Base-by-base conservation (phyloP, 768 basidiomycete species). In the Russula emetica region DNA sequence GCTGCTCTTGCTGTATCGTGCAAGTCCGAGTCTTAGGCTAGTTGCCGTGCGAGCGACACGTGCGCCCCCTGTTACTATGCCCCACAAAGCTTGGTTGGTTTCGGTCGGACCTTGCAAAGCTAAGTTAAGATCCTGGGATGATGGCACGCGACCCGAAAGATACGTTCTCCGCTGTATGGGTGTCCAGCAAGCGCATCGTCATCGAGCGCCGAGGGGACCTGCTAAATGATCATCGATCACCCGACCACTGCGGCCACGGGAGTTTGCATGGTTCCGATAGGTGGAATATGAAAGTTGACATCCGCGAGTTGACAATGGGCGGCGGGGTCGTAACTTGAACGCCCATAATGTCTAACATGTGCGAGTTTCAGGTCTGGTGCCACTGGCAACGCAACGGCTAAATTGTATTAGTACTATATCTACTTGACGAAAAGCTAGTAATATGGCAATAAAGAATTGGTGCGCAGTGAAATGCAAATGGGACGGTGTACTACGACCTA, bases 101-200 rank as follows among this genome's bases (percentile, higher is more conserved):
- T 49, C 57, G 44, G 63, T 49, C 63, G 63, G 58, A 64, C 13
- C 63, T 64, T 60, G 63, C 36, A 11, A 36, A 13, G 10, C 11
- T 10, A 32, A 30, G 30, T 36, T 28, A n/a, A 38, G 30, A 44
- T 36, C 30, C 20, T 53, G 5, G 44, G 1, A 8, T 32, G 32
- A 22, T 44, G 18, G n/a, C 20, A 20, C 22, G 24, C 62, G 36
- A 42, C 2, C 3, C 5, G 16, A 36, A 34, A 36, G 36, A 36
- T 36, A 36, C 13, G 36, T 36, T 5, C 38, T 40, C 38, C 14
- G 16, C 14, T 14, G 38, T 40, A 40, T 7, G 38, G 38, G 5
- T 40, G 6, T 40, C 55, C 40, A 53, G 22, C 26, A 36, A 53
- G 32, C 50, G 55, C 55, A 24, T 55, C 28, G 38, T 32, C 16